Evolutionary conservation across 345 rosid species (phyloP), one percentile per base, ranked within the genome.

Genomic region (Ceriops decandra): DNA sequence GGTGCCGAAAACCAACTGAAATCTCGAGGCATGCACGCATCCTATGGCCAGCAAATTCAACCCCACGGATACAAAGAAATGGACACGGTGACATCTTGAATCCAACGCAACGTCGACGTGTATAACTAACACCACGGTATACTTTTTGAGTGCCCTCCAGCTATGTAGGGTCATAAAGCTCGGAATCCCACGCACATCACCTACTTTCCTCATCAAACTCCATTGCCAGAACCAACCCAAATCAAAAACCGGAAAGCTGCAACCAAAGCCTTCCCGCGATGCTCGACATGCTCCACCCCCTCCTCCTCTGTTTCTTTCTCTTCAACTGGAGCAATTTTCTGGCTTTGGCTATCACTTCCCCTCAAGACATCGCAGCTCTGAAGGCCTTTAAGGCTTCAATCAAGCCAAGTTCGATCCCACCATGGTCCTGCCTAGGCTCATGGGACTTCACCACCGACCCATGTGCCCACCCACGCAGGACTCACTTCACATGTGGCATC

Each of bases 401-500:
- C 56, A 87, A 84, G 57, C 84, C 89, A 0, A 73, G 16, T 63
- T 82, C 96, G 24, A 84, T 87, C 72, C 89, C 77, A 0, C 64
- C 76, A 0, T 89, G 85, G 86, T 87, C 92, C 1, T 89, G 96
- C 35, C 78, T 89, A 0, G 87, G 85, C 31, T 84, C 87, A 7
- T 89, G 96, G 92, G 87, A 87, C 83, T 89, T 89, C 73, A 30
- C 72, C 64, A 31, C 85, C 52, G 90, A 87, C 76, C 96, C 96
- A 5, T 87, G 96, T 7, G 80, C 84, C 35, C 31, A 67, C 49
- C 96, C 96, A 19, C 92, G 85, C 76, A 83, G 87, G 32, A 84
- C 82, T 33, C 89, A 82, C 71, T 89, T 89, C 85, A 82, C 42
- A 38, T 89, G 92, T 24, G 92, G 86, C 53, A 20, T 89, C 62